These are phyloP conservation scores for Chytridiales sp. DNA, from an alignment of 371 early-diverging fungal species.

Conservation along the genomic window DNA sequence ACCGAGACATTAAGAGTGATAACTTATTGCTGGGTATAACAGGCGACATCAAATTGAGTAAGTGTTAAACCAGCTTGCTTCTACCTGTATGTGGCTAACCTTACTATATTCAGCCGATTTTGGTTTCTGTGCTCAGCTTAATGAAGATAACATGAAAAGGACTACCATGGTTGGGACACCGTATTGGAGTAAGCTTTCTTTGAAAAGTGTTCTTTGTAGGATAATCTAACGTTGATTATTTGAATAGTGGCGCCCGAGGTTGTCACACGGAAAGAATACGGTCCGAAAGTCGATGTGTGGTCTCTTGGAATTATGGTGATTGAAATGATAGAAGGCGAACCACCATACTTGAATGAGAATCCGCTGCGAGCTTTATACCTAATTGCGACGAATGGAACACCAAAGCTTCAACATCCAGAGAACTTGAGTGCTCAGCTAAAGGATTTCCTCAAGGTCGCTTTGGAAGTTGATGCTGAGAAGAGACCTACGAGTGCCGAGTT, in stretches of 20 bases:
- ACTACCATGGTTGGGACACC: slow-evolving; percentile 92
- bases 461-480: slow-evolving; percentile 84
- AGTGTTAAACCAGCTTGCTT: slow-evolving; percentile 12
- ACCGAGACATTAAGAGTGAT: slow-evolving; percentile 97
- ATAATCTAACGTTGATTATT: background rate
- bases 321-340: slow-evolving; percentile 98
- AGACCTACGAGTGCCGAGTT: slow-evolving; percentile 82
- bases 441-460: slow-evolving; percentile 78
- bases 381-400: slow-evolving; percentile 96
- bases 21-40: slow-evolving; percentile 84
- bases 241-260: slow-evolving; percentile 88
- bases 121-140: slow-evolving; percentile 92
- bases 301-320: slow-evolving; percentile 96
- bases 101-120: slow-evolving; percentile 78
- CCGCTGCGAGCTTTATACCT: slow-evolving; percentile 89
- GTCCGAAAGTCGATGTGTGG: slow-evolving; percentile 96
- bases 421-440: slow-evolving; percentile 72
- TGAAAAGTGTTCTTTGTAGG: slow-evolving; percentile 35
- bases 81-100: background rate
- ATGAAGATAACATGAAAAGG: slow-evolving; percentile 74
- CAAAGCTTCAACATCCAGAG: slow-evolving; percentile 85
- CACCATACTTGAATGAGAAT: slow-evolving; percentile 93
- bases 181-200: slow-evolving; percentile 64
- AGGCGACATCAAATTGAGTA: slow-evolving; percentile 89
- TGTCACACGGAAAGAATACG: slow-evolving; percentile 90